Percentiles rank a stretch among this genome's conserved stretches.
Evolutionary conservation across 1,284 basidiomycete species (phyloP).

Genomic region (Cryptococcus sp.): DNA sequence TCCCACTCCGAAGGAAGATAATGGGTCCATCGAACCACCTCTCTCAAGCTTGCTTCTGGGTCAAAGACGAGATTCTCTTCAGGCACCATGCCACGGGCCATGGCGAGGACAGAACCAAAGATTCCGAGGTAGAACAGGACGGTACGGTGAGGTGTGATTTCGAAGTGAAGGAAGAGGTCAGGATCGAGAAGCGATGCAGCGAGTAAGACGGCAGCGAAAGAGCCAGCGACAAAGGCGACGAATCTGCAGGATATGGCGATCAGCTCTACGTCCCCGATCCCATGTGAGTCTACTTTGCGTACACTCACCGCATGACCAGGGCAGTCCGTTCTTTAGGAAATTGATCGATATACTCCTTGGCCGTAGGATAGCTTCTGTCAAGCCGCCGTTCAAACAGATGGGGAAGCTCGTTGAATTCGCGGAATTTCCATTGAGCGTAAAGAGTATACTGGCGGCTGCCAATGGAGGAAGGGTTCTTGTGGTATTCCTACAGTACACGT

Average conservation of each 20-base stretch:
- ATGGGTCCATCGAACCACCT: conserved; percentile 90
- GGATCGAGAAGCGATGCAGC: conserved; percentile 90
- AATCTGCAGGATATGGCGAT: conserved; percentile 61
- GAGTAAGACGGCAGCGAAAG: conserved; percentile 90
- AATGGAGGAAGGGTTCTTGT: conserved; percentile 94
- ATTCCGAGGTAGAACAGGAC: conserved; percentile 89
- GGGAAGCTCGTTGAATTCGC: conserved; percentile 97
- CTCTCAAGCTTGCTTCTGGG: conserved; percentile 85
- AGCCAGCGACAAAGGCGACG: conserved; percentile 91
- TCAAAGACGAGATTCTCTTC: conserved; percentile 92
- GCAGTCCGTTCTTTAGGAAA: conserved; percentile 94
- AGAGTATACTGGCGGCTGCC: conserved; percentile 90
- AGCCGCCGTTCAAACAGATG: conserved; percentile 86
- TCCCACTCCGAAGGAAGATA: conserved; percentile 94
- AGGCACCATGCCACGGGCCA: conserved; percentile 91
- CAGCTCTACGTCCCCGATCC: too few species aligned
- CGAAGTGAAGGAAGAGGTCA: conserved; percentile 87
- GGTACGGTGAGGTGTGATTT: conserved; percentile 88
- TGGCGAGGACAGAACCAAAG: conserved; percentile 84
- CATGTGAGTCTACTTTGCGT: conserved; percentile 1
- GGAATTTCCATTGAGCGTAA: conserved; percentile 96
- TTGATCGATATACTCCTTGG: conserved; percentile 94
- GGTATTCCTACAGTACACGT: conserved; percentile 75
- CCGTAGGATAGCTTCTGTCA: conserved; percentile 81
- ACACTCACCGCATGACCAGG: conserved; percentile 75